Evolutionary conservation across 164 flowering plant species (phyloP).

Genomic region (Malania oleifera): DNA sequence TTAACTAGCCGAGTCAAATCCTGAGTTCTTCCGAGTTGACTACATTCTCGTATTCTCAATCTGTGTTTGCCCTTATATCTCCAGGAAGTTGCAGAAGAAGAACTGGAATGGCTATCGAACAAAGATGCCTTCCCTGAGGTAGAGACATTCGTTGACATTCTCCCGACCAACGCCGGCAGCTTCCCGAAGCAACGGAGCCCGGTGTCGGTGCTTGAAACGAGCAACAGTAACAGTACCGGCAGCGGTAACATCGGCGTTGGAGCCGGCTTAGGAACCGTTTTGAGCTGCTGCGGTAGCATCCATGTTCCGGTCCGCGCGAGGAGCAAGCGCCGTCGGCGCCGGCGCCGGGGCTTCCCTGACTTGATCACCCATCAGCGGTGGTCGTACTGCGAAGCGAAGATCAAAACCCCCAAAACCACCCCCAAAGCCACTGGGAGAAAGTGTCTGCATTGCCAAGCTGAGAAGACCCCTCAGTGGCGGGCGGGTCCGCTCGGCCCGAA

Average conservation of each 20-base stretch:
- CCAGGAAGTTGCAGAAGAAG: conserved; percentile 60
- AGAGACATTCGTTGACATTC: conserved; percentile 44
- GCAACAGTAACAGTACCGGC: conserved; percentile 23
- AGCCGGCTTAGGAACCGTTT: neutral
- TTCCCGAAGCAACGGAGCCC: conserved; percentile 54
- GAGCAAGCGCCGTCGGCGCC: conserved; percentile 33
- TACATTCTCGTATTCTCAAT: neutral
- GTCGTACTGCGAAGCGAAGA: conserved; percentile 18
- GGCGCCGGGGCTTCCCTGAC: conserved; percentile 21
- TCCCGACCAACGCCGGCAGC: conserved; percentile 17
- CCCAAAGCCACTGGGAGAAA: conserved; percentile 36
- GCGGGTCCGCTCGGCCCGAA: conserved; percentile 85
- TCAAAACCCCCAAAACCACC: conserved; percentile 8
- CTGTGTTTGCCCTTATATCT: neutral
- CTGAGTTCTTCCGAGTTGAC: neutral
- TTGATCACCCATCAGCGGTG: conserved; percentile 17
- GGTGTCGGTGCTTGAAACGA: conserved; percentile 50
- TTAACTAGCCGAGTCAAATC: neutral
- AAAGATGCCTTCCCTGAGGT: conserved; percentile 62
- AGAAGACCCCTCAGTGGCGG: conserved; percentile 93
- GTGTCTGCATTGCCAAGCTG: conserved; percentile 71
- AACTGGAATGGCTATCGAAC: conserved; percentile 79
- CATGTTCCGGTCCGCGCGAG: conserved; percentile 47
- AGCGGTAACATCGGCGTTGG: conserved; percentile 14
- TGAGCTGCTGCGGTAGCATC: conserved; percentile 29